Evolutionary conservation across 768 basidiomycete genomes (phyloP), one percentile per base, ranked within the genome.

Genomic region (Gautieria morchelliformis): DNA sequence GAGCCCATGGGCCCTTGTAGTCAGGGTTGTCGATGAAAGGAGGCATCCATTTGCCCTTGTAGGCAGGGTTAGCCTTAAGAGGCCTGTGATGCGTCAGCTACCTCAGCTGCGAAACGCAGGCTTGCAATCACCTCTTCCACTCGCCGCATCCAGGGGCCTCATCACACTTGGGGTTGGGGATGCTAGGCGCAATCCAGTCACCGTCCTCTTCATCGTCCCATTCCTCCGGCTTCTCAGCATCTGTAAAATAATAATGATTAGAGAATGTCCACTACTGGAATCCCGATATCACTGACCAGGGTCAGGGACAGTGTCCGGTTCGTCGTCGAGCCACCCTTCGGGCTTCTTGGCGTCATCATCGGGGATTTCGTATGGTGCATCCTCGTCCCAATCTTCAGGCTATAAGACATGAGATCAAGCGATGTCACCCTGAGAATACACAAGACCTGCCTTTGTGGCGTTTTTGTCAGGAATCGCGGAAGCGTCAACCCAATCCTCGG

Each of bases 181-280:
- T 77, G 57, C 83, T 83, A 32, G 96, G 94, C 7, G 94, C 80
- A 62, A 98, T 82, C 93, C 93, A 99, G 68, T 98, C 95, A 70
- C 96, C 96, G 64, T 99, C 95, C 69, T 98, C 96, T 68, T 97
- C 96, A 64, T 97, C 95, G 66, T 96, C 93, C 96, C 96, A 99
- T 71, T 99, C 96, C 69, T 99, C 96, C 6, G 96, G 96, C 77
- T 96, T 97, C 72, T 85, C 82, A 41, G 89, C 82, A 62, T 92
- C 89, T 83, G 58, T 2, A 63, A 39, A n/a, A 5, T n/a, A n/a
- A 42, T 33, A 10, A 15, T 5, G 32, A 17, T 15, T 58, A 45
- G 60, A 51, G 41, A n/a, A n/a, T 40, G 30, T 48, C 15, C 19
- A 24, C n/a, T 48, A 19, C 17, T 15, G 8, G 51, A 42, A n/a